Conservation (phyloP, 1,139 yeast species). For the Candida glucosophila region DNA sequence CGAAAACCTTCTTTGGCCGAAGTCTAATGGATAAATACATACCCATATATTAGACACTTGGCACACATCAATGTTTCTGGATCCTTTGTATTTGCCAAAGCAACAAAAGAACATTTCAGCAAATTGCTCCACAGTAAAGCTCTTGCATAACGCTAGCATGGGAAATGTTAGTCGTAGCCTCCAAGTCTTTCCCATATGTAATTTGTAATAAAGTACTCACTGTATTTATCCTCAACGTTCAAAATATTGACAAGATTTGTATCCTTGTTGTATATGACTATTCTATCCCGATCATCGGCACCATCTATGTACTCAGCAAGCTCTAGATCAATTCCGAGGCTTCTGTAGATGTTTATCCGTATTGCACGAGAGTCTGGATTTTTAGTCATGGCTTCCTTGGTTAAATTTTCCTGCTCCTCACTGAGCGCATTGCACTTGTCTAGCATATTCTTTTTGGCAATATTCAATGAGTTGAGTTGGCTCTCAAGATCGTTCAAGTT, state of each 20-base stretch:
- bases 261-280: conserved; percentile 44
- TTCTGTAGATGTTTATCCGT: conserved; percentile 36
- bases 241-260: conserved; percentile 43
- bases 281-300: conserved; percentile 10
- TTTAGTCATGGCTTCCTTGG: conserved; percentile 14
- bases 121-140: neutral
- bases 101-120: neutral
- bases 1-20: too few species aligned
- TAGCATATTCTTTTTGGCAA: conserved; percentile 32
- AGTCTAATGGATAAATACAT: too few species aligned
- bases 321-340: conserved; percentile 36
- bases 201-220: conserved; percentile 57
- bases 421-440: conserved; percentile 18
- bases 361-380: conserved; percentile 28
- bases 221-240: conserved; percentile 49
- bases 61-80: too few species aligned
- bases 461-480: conserved; percentile 37
- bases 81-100: too few species aligned
- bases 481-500: conserved; percentile 50
- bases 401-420: conserved; percentile 14
- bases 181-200: conserved; percentile 56
- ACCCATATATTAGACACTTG: too few species aligned
- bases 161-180: too few species aligned
- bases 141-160: too few species aligned
- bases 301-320: conserved; percentile 5